A percentile compares a stretch with the other conserved stretches of the same genome.
Conservation (phyloP, 2,329 filamentous ascomycete species). For the Tolypocladium inflatum region DNA sequence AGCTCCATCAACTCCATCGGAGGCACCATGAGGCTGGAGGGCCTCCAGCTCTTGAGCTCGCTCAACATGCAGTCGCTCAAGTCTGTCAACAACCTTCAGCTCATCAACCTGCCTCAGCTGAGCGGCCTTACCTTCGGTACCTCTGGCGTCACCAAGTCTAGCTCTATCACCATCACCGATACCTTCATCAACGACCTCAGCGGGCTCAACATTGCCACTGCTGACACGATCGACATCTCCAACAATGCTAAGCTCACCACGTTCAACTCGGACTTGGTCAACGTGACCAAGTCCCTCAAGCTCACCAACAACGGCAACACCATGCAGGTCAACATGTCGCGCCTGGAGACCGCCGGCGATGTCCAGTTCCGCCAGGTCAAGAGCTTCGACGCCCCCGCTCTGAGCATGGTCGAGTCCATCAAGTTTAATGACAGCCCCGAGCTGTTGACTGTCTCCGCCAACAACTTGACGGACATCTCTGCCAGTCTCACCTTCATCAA, state of each 20-base stretch:
- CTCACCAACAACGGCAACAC: conserved; percentile 73
- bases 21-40: conserved; percentile 59
- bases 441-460: conserved; percentile 57
- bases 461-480: conserved; percentile 49
- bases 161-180: conserved; percentile 68
- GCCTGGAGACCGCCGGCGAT: conserved; percentile 52
- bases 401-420: conserved; percentile 60
- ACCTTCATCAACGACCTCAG: conserved; percentile 71
- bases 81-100: conserved; percentile 57
- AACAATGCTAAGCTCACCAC: conserved; percentile 77
- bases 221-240: conserved; percentile 69
- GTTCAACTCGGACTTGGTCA: conserved; percentile 69
- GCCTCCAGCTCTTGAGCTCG: conserved; percentile 57
- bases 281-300: conserved; percentile 60
- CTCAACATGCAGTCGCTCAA: conserved; percentile 59
- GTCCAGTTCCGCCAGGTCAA: conserved; percentile 64
- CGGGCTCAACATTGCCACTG: conserved; percentile 71
- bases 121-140: conserved; percentile 39
- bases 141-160: conserved; percentile 54
- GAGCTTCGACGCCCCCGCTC: conserved; percentile 61
- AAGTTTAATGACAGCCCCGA: conserved; percentile 72
- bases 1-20: conserved; percentile 54
- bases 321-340: conserved; percentile 64
- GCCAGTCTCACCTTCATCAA: conserved; percentile 49
- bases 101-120: conserved; percentile 59